phyloP scores from a whole-genome alignment of 371 early-diverging fungal genomes.

The Entomophthora muscae region DNA sequence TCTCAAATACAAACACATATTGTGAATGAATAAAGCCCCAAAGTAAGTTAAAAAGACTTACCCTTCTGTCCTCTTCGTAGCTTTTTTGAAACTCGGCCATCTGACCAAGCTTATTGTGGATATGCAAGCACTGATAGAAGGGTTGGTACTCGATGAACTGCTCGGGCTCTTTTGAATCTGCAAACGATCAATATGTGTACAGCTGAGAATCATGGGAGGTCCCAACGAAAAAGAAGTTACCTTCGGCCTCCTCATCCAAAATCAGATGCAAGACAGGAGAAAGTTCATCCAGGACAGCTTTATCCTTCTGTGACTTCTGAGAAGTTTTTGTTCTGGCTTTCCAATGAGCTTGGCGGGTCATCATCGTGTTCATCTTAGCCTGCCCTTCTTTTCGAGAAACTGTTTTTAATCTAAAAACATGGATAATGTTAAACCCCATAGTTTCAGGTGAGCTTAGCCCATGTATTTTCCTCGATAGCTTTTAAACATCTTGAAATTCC shows the following conservation, averaged over 20 bases:
- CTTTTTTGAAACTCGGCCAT: background rate
- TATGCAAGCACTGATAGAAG: conserved; percentile 87
- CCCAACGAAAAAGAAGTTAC: too few relatives aligned
- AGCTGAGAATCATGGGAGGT: background rate
- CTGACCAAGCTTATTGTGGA: conserved; percentile 64
- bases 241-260: background rate
- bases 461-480: too few relatives aligned
- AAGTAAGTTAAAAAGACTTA: background rate
- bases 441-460: too few relatives aligned
- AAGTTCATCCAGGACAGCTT: background rate
- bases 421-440: too few relatives aligned
- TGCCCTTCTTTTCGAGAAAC: background rate
- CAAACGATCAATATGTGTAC: background rate
- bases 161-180: background rate
- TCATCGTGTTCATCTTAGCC: background rate
- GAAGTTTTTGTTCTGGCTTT: background rate
- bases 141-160: conserved; percentile 74
- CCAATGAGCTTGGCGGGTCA: background rate
- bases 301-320: background rate
- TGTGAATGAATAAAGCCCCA: too few relatives aligned
- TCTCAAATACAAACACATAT: too few relatives aligned
- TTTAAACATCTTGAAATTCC: too few relatives aligned
- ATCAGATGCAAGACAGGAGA: background rate
- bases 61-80: conserved; percentile 1
- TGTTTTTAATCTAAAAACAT: background rate